phyloP scores from a whole-genome alignment of 768 basidiomycete genomes.

The Leccinum subgranulosum region DNA sequence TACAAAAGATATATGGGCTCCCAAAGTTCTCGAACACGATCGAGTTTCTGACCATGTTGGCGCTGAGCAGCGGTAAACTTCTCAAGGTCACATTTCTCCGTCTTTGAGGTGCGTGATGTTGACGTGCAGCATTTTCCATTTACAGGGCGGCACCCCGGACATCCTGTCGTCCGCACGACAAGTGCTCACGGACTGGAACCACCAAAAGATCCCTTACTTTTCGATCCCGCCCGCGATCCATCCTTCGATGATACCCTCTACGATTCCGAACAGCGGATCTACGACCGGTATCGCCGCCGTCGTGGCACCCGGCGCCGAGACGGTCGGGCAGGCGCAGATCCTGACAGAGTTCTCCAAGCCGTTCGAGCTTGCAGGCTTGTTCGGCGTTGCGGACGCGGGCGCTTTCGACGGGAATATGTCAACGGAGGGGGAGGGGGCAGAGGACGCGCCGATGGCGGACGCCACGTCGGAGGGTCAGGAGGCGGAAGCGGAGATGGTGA shows the following conservation, averaged over 20 bases:
- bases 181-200: conserved; percentile 90
- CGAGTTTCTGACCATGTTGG: conserved; percentile 89
- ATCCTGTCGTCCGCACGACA: conserved; percentile 77
- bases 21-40: conserved; percentile 69
- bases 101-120: background rate
- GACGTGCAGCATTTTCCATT: background rate
- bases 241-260: too few species aligned
- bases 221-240: conserved; percentile 33
- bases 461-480: conserved; percentile 34
- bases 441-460: conserved; percentile 37
- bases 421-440: background rate
- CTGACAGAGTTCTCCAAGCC: conserved; percentile 67
- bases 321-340: conserved; percentile 49
- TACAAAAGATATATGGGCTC: conserved; percentile 84
- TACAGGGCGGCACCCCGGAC: conserved; percentile 88
- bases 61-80: conserved; percentile 77
- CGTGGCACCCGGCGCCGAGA: too few species aligned
- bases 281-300: too few species aligned
- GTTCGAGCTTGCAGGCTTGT: conserved; percentile 79
- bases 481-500: conserved; percentile 35
- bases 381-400: conserved; percentile 75
- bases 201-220: conserved; percentile 91
- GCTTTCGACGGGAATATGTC: conserved; percentile 46
- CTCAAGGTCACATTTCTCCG: conserved; percentile 56
- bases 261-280: too few species aligned